These are phyloP conservation scores for Scedosporium minutisporum DNA, from an alignment of 2,329 filamentous ascomycete genomes.

Conservation along the genomic window DNA sequence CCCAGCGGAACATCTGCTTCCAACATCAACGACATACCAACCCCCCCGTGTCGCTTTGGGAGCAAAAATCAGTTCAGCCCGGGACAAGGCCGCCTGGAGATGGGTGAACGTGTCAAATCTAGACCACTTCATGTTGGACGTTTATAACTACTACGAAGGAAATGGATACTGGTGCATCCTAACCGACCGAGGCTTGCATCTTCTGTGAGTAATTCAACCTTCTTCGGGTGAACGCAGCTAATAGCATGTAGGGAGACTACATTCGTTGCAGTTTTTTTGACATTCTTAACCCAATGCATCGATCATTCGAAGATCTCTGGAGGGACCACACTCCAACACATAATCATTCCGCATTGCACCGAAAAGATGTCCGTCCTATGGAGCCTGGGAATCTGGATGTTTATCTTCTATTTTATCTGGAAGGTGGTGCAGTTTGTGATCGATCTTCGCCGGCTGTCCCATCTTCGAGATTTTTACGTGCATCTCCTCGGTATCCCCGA, in stretches of 20 bases:
- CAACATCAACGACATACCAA: conserved; percentile 19
- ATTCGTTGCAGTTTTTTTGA: conserved; percentile 74
- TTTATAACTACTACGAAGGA: conserved; percentile 78
- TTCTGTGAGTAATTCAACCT: conserved; percentile 47
- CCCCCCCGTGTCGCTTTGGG: conserved; percentile 19
- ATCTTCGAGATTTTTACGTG: conserved; percentile 79
- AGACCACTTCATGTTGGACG: conserved; percentile 74
- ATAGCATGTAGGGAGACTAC: conserved; percentile 52
- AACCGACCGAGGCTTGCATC: conserved; percentile 58
- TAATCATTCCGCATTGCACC: conserved; percentile 65
- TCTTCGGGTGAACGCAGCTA: neutral
- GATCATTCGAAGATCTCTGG: conserved; percentile 68
- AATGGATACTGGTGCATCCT: conserved; percentile 81
- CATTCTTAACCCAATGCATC: conserved; percentile 77
- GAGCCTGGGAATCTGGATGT: conserved; percentile 73
- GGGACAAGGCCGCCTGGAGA: conserved; percentile 78
- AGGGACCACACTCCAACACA: conserved; percentile 44
- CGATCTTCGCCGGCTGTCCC: conserved; percentile 61
- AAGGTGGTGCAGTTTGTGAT: conserved; percentile 65
- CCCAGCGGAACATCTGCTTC: conserved; percentile 8
- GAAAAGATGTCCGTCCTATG: conserved; percentile 63
- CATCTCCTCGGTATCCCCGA: conserved; percentile 73
- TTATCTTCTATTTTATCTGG: conserved; percentile 76
- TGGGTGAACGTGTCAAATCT: conserved; percentile 89
- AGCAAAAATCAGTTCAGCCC: conserved; percentile 24